Evolutionary conservation across 352 stramenopile species (phyloP), one percentile per base, ranked within the genome.

Genomic region (Pythium sp.): DNA sequence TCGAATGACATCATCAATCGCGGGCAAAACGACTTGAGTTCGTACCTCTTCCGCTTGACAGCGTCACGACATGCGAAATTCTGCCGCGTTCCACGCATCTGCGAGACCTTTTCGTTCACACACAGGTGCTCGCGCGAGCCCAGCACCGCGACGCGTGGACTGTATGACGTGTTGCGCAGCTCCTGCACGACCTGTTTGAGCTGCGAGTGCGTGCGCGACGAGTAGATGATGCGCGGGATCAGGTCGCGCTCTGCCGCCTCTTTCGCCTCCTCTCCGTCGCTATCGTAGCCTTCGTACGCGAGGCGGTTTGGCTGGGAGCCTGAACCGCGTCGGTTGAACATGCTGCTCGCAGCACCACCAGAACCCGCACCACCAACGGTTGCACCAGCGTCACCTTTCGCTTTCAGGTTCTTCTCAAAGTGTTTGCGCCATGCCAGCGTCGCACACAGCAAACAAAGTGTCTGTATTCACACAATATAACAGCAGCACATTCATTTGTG

Each of bases 201-300:
- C 77, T 99, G 97, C n/a, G 94, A 98, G 78, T 99, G 98, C 4
- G 98, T 99, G 28, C 98, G 81, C 36, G 97, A 99, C 60, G 97
- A 98, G 74, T 99, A 99, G 72, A 99, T 98, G 67, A 99, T 99
- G 26, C 92, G 89, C 7, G 94, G 91, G 18, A 93, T 59, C 9
- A 73, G 72, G 9, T 85, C 79, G 8, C 67, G 71, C 58, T 83
- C 78, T 34, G 58, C 63, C 38, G 75, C 65, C 34, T 64, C 41
- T 61, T 43, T 64, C 2, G 57, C 82, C 2, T 68, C 76, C 11
- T 70, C 60, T 62, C 62, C 74, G 11, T 57, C 47, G 59, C 63
- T 65, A 15, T 71, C 56, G 67, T 80, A 74, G 43, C 80, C 78
- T 69, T 93, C 86, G 58, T 93, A 92, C 32, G 70, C 81, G 41